These are phyloP conservation scores for Penicillium alfredii DNA, from an alignment of 495 filamentous ascomycete genomes.

Conservation along the genomic window DNA sequence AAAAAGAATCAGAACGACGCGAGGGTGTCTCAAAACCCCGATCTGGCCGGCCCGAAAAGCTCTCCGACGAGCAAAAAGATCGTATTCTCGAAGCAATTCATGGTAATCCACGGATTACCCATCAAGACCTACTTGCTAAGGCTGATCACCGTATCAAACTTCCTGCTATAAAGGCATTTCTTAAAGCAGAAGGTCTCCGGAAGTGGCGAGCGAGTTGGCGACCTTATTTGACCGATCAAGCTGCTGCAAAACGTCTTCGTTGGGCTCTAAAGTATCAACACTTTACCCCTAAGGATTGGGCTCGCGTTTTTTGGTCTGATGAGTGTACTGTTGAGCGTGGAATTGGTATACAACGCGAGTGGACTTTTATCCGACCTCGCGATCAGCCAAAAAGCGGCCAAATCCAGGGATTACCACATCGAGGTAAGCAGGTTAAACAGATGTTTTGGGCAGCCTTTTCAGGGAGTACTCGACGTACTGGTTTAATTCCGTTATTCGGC, in stretches of 20 bases:
- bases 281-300: slow-evolving; percentile 7
- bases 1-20: slow-evolving; percentile 8
- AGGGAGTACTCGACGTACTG: slow-evolving; percentile 5
- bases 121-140: slow-evolving; percentile 5
- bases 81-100: slow-evolving; percentile 5
- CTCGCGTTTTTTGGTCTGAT: slow-evolving; percentile 5
- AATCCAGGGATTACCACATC: not conserved
- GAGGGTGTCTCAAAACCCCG: slow-evolving; percentile 10
- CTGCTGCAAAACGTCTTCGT: slow-evolving; percentile 7
- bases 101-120: slow-evolving; percentile 2
- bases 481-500: slow-evolving; percentile 2
- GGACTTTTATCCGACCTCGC: too few relatives aligned
- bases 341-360: not conserved
- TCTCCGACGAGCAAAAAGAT: not conserved
- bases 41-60: slow-evolving; percentile 6
- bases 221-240: slow-evolving; percentile 2
- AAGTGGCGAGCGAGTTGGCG: slow-evolving; percentile 2
- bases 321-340: slow-evolving; percentile 9
- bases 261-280: slow-evolving; percentile 2
- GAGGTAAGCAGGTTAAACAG: slow-evolving; percentile 8
- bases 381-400: not conserved
- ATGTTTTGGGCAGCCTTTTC: slow-evolving; percentile 11
- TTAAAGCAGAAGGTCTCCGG: slow-evolving; percentile 5
- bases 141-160: slow-evolving; percentile 5
- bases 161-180: slow-evolving; percentile 1